A percentile compares a stretch with the other conserved stretches of the same genome.
These are phyloP conservation scores for Aspergillus olivimuriae DNA, from an alignment of 495 filamentous ascomycete genomes.

Conservation along the genomic window DNA sequence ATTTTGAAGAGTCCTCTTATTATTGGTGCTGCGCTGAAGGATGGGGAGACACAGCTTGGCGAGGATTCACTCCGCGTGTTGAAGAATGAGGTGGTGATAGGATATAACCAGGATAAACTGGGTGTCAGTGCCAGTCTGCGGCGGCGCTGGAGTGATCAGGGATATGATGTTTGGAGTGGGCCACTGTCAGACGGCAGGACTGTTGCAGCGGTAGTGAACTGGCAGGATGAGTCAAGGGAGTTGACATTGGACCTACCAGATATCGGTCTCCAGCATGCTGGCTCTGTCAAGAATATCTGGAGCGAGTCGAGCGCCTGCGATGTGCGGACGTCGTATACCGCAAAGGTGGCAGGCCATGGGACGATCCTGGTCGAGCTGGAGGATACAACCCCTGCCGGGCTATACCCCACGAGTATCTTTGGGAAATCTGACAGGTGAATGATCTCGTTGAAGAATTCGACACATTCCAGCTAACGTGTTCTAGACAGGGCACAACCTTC, in stretches of 20 bases:
- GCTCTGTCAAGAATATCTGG: conserved; percentile 39
- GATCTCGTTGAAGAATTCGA: no score
- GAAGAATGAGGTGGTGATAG: conserved; percentile 44
- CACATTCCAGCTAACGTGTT: no score
- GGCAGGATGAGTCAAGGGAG: conserved; percentile 29
- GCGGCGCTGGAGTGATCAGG: conserved; percentile 33
- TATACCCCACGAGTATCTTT: conserved; percentile 18
- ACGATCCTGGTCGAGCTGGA: conserved; percentile 36
- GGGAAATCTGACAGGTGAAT: conserved; percentile 16
- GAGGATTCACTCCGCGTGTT: conserved; percentile 31
- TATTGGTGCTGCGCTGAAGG: conserved; percentile 44
- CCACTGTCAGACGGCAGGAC: conserved; percentile 31
- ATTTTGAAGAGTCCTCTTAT: conserved; percentile 50
- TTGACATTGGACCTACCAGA: conserved; percentile 35
- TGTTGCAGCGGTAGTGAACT: conserved; percentile 42
- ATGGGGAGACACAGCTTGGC: conserved; percentile 21
- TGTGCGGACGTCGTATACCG: conserved; percentile 33
- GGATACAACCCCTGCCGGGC: conserved; percentile 23
- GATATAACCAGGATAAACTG: conserved; percentile 47
- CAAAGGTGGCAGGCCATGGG: conserved; percentile 34
- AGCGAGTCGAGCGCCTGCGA: conserved; percentile 15
- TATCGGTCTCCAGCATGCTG: conserved; percentile 34
- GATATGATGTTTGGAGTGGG: conserved; percentile 45
- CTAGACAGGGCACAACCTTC: conserved; percentile 21
- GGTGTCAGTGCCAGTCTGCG: conserved; percentile 36